Evolutionary conservation across 2,329 filamentous ascomycete genomes (phyloP), one percentile per base, ranked within the genome.

Genomic region (Sclerotiophoma versabilis): DNA sequence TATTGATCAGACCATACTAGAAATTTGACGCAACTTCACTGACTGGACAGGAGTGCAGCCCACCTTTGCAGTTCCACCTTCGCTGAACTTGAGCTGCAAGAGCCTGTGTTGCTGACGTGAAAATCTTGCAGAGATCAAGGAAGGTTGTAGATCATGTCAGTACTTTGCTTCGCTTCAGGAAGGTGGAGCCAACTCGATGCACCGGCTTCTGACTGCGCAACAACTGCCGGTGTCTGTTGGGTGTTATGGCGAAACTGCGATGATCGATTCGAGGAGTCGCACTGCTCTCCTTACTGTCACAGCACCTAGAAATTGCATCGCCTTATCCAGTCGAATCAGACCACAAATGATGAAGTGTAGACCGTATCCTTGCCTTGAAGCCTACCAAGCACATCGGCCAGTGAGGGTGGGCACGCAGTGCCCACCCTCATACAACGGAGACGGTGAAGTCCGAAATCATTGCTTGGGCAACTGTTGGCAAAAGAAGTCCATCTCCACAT

Each of bases 381-480:
- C 15, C 41, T 32, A 23, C 15, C 27, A 46, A 30, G 7, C 14
- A 23, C 15, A 26, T 27, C 17, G 11, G 23, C 23, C 14, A 32
- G 27, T 54, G 33, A 27, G 25, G 7, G 23, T 36, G 9, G 45
- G 29, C 12, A 15, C 15, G 25, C n/a, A 10, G 11, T 27, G 33
- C 34, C 17, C 33, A 41, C 41, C 33, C 11, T 29, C 12, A n/a
- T 20, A 19, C 9, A 17, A 15, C 15, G 11, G 41, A 39, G 46
- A 46, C 45, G 51, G 45, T 49, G 51, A 54, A 46, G 45, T 49
- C 22, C 30, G 14, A 23, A 11, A 11, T 7, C 19, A 36, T 54
- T 49, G 41, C 39, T 36, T 29, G 14, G 41, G 37, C 41, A 37
- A 36, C 46, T 26, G 17, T 29, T 9, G 27, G 33, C 36, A 41